Percentiles rank a stretch among this genome's conserved stretches.
phyloP scores from a whole-genome alignment of 129 eudicot species.

The Dittrichia graveolens region DNA sequence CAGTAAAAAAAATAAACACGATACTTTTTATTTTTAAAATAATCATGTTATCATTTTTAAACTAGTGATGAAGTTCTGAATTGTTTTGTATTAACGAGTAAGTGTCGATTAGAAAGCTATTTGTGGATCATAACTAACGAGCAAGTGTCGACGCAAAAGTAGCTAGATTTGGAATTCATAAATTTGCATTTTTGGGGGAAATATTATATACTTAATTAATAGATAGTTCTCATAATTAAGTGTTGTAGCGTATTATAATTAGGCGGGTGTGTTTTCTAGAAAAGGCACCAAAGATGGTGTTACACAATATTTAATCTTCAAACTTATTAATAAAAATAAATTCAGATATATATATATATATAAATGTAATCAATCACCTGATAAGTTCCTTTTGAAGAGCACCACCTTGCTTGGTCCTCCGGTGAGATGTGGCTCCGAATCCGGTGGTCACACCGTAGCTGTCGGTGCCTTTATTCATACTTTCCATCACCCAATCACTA shows the following conservation, averaged over 20 bases:
- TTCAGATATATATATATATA: too few relatives aligned
- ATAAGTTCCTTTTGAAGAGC: constrained; percentile 61
- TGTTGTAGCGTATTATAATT: neutral
- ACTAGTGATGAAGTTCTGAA: too few relatives aligned
- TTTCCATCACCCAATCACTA: constrained; percentile 62
- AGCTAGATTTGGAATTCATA: too few relatives aligned
- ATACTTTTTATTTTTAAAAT: too few relatives aligned
- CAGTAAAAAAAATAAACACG: too few relatives aligned
- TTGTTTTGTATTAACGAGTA: too few relatives aligned
- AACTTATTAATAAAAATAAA: neutral
- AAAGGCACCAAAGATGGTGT: too few relatives aligned
- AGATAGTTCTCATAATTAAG: neutral
- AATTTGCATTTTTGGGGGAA: neutral
- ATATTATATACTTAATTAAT: neutral
- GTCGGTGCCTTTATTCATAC: constrained; percentile 54
- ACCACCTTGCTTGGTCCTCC: constrained; percentile 63
- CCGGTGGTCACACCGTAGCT: constrained; percentile 66
- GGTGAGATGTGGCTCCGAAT: constrained; percentile 56
- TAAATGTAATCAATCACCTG: constrained; percentile 21
- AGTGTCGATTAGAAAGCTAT: too few relatives aligned
- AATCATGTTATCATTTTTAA: too few relatives aligned
- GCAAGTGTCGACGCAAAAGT: too few relatives aligned
- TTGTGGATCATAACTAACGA: too few relatives aligned
- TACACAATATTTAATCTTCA: too few relatives aligned
- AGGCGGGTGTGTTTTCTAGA: neutral